Percentiles rank a stretch among this genome's conserved stretches.
These are phyloP conservation scores for Exophiala dermatitidis DNA, from an alignment of 2,329 filamentous ascomycete genomes.

Conservation along the genomic window DNA sequence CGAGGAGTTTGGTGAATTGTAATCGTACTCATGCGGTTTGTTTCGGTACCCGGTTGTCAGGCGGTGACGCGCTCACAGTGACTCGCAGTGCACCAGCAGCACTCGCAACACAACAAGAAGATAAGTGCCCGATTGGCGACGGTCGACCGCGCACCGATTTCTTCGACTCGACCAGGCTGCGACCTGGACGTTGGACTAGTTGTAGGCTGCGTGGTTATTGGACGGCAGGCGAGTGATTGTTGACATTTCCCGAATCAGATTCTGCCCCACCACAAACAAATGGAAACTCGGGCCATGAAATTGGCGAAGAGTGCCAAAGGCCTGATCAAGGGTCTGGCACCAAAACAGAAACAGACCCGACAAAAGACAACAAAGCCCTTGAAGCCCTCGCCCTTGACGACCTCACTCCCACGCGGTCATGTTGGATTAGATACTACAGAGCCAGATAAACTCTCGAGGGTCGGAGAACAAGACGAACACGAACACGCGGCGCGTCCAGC, in stretches of 20 bases:
- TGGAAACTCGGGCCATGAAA: constrained; percentile 13
- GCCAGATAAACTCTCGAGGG: background rate
- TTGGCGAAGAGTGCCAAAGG: constrained; percentile 14
- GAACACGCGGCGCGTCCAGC: constrained; percentile 5
- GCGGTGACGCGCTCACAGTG: background rate
- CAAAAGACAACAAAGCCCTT: constrained; percentile 3
- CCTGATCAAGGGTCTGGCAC: constrained; percentile 14
- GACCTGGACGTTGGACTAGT: background rate
- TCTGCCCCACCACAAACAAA: constrained; percentile 6
- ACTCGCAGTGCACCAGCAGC: background rate
- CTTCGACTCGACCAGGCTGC: background rate
- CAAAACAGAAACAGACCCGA: constrained; percentile 12
- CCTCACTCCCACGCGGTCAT: constrained; percentile 4
- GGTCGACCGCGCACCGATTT: background rate
- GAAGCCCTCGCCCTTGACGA: constrained; percentile 1
- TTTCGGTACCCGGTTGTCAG: too few species aligned
- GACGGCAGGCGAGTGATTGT: background rate
- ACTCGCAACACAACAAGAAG: background rate
- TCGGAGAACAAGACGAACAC: constrained; percentile 2
- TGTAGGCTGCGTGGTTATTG: constrained; percentile 1
- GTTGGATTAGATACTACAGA: constrained; percentile 7
- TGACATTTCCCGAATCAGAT: constrained; percentile 4
- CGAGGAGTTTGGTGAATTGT: background rate
- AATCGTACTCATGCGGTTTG: too few species aligned
- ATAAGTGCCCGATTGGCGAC: background rate